These are phyloP conservation scores for Salix purpurea DNA, from an alignment of 345 rosid genomes.

Conservation along the genomic window DNA sequence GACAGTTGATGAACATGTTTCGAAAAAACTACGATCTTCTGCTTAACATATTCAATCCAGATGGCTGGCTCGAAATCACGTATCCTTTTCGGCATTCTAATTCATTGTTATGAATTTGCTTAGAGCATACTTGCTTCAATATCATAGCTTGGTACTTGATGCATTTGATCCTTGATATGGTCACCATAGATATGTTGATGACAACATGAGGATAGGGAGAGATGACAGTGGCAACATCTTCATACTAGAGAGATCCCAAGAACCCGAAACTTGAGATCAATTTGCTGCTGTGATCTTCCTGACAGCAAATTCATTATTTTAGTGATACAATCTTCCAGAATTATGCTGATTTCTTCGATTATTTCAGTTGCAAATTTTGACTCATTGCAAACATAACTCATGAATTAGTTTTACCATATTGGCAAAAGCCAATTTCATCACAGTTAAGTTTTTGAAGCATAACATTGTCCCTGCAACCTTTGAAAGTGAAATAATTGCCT, in stretches of 20 bases:
- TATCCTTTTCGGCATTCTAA: slow-evolving; percentile 45
- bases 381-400: not conserved
- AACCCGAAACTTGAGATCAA: not conserved
- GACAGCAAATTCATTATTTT: not conserved
- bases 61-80: slow-evolving; percentile 87
- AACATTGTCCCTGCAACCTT: not conserved
- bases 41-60: slow-evolving; percentile 68
- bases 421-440: not conserved
- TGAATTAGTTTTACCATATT: not conserved
- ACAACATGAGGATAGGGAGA: slow-evolving; percentile 64
- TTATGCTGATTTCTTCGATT: not conserved
- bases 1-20: slow-evolving; percentile 72
- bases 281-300: not conserved
- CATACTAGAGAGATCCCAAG: slow-evolving; percentile 59
- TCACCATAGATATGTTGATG: slow-evolving; percentile 65
- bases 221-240: slow-evolving; percentile 78
- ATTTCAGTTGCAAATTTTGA: not conserved
- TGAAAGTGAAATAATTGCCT: not conserved
- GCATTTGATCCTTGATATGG: slow-evolving; percentile 29
- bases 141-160: not conserved
- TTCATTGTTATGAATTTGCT: not conserved
- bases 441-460: not conserved
- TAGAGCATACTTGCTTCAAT: not conserved
- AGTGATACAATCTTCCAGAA: not conserved
- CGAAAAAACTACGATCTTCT: slow-evolving; percentile 64